phyloP scores from a whole-genome alignment of 768 basidiomycete species.

The Boletus pseudo-olivaceus region DNA sequence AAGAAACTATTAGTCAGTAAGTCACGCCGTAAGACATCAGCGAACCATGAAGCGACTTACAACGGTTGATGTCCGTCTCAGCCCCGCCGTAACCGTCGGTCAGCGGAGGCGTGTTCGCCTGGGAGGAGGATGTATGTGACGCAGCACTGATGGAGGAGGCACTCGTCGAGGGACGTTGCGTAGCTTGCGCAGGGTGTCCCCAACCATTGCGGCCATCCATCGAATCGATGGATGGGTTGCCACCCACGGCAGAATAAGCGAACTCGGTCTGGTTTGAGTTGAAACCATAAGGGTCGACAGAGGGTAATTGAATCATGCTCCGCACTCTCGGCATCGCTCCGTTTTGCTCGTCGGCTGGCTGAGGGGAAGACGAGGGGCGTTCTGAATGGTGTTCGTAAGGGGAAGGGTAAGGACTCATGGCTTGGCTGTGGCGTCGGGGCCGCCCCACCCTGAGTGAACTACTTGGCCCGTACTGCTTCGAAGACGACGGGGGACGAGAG shows the following conservation, averaged over 20 bases:
- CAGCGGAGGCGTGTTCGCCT: slow-evolving; percentile 78
- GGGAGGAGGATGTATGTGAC: slow-evolving; percentile 72
- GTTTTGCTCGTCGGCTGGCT: slow-evolving; percentile 51
- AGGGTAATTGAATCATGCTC: slow-evolving; percentile 80
- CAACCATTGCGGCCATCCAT: slow-evolving; percentile 43
- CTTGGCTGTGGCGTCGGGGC: slow-evolving; percentile 77
- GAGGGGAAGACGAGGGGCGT: slow-evolving; percentile 69
- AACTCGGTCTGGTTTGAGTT: slow-evolving; percentile 71
- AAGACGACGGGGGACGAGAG: slow-evolving; percentile 66
- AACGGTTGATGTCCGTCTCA: slow-evolving; percentile 78
- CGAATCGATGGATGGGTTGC: slow-evolving; percentile 36
- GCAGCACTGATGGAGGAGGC: slow-evolving; percentile 75
- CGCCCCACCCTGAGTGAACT: slow-evolving; percentile 67
- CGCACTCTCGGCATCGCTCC: slow-evolving; percentile 64
- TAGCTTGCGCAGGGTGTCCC: slow-evolving; percentile 32
- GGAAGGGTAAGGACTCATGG: slow-evolving; percentile 82
- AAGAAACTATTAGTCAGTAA: slow-evolving; percentile 46
- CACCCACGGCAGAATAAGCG: slow-evolving; percentile 68
- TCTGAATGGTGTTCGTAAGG: slow-evolving; percentile 71
- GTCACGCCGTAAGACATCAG: slow-evolving; percentile 36
- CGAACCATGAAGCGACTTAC: slow-evolving; percentile 50
- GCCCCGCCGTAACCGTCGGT: slow-evolving; percentile 55
- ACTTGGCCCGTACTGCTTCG: slow-evolving; percentile 47
- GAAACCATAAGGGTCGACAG: slow-evolving; percentile 66
- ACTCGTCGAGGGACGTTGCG: slow-evolving; percentile 64